These are phyloP conservation scores for Trichoderma endophyticum DNA, from an alignment of 2,329 filamentous ascomycete species.

Conservation along the genomic window DNA sequence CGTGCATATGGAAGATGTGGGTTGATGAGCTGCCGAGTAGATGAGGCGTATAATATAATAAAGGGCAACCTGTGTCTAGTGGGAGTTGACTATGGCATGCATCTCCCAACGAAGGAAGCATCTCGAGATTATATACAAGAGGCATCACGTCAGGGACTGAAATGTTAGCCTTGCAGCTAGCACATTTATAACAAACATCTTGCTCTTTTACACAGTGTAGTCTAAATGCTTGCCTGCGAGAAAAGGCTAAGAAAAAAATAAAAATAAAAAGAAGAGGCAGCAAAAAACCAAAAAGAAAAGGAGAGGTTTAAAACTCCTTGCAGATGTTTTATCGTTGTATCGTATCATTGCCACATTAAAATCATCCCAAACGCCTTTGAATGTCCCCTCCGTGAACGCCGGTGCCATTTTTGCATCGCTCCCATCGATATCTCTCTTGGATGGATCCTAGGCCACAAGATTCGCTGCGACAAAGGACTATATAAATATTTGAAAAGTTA, in stretches of 20 bases:
- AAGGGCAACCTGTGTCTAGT: not conserved
- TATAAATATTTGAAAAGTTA: conserved; percentile 8
- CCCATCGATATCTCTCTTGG: not conserved
- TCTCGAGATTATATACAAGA: not conserved
- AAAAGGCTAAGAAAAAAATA: conserved; percentile 35
- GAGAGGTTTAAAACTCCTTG: not conserved
- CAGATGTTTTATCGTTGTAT: not conserved
- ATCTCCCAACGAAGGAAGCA: not conserved
- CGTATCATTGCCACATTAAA: not conserved
- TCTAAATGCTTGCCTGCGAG: conserved; percentile 22
- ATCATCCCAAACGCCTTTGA: conserved; percentile 8
- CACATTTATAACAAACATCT: not conserved
- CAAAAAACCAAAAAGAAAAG: not conserved
- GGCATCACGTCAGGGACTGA: not conserved
- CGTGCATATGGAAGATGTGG: not conserved
- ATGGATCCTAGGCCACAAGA: conserved; percentile 37
- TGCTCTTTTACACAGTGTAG: not conserved
- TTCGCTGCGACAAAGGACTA: conserved; percentile 57
- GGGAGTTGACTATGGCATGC: not conserved
- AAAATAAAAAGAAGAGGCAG: not conserved
- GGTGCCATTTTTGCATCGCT: not conserved
- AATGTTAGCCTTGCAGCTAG: not conserved
- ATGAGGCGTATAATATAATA: not conserved
- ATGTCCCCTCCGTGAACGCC: conserved; percentile 2
- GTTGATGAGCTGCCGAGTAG: not conserved